phyloP scores from a whole-genome alignment of 371 early-diverging fungal species.

The Mortierella sp. region DNA sequence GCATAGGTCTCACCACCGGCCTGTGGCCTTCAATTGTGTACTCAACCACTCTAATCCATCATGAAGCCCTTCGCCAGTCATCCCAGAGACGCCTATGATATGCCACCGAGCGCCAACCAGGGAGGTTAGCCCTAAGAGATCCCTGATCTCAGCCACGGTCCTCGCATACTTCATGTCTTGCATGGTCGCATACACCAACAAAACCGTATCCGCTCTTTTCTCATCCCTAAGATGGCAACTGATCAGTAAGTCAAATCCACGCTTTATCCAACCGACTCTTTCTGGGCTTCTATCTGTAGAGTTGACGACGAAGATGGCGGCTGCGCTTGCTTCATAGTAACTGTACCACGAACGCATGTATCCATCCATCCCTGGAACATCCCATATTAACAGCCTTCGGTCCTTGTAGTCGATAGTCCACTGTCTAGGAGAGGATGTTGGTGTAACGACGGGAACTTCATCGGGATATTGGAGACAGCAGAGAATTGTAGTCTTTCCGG shows the following conservation, averaged over 20 bases:
- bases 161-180: background rate
- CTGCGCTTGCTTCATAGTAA: background rate
- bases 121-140: background rate
- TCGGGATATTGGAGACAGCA: background rate
- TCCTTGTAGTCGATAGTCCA: background rate
- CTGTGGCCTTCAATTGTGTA: background rate
- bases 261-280: background rate
- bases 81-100: background rate
- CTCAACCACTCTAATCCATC: background rate
- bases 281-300: background rate
- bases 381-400: background rate
- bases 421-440: background rate
- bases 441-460: background rate
- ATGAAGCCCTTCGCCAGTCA: background rate
- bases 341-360: background rate
- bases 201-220: background rate
- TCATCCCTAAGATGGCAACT: background rate
- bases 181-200: background rate
- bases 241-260: background rate
- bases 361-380: background rate
- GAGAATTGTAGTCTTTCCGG: conserved; percentile 1
- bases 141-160: background rate
- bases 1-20: background rate
- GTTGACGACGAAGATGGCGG: background rate
- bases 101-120: background rate